Evolutionary conservation across 73 alveolate genomes (phyloP), one percentile per base, ranked within the genome.

Genomic region (Paramecium sexaurelia): DNA sequence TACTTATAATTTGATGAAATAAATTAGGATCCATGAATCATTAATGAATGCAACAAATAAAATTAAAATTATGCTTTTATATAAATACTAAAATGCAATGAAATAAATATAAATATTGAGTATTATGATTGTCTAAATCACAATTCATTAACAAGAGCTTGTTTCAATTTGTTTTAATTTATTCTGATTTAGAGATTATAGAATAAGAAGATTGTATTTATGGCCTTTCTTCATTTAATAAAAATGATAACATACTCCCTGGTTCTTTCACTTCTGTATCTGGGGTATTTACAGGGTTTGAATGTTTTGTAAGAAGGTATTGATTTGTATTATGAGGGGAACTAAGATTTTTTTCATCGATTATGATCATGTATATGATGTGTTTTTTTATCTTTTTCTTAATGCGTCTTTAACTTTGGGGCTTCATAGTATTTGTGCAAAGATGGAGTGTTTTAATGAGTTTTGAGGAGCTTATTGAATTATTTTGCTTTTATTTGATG

Each of bases 311-410:
- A n/a, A 57, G 78, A 1, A 57, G 78, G 78, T 24, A 57, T 27
- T 57, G 39, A 57, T 57, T 57, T n/a, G 78, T 57, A 57, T 57
- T 57, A 57, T 57, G 78, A 10, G 78, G 78, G 39, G 78, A 57
- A 57, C 78, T 57, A 45, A 45, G 57, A 45, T 45, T 45, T 45
- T 45, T 45, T 22, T 45, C 57, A 45, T 45, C 4, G 11, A 45
- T 5, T 45, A 45, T 45, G 57, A 45, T 13, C 5, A 45, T 45
- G 22, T 45, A 22, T 45, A 45, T 45, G 57, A 45, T 45, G 75
- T 56, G 75, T 45, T 45, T 45, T 45, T 45, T 45, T 45, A 45
- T 45, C 24, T 10, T 45, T 45, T 45, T 45, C 57, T 45, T 45
- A 13, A 45, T 45, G 57, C 57, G 11, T 45, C 57, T 45, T 45